phyloP scores from a whole-genome alignment of 345 rosid species.

The Rhizophora mangle region DNA sequence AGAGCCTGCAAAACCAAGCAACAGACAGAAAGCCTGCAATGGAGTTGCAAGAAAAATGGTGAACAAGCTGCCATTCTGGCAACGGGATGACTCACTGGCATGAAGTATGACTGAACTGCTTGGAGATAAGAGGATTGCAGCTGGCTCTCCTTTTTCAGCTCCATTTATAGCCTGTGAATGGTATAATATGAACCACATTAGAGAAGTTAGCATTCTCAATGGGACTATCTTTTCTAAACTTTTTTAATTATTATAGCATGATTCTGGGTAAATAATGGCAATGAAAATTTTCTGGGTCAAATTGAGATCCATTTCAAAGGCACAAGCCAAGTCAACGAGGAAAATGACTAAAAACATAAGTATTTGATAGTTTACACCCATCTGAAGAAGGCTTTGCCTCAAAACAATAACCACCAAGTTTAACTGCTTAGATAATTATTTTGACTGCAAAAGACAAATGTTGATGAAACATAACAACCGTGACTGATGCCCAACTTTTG shows the following conservation, averaged over 20 bases:
- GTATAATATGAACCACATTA: not conserved
- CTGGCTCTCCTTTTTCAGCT: constrained; percentile 92
- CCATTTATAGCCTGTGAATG: constrained; percentile 60
- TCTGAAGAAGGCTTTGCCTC: no score
- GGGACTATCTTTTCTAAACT: not conserved
- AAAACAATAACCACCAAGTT: no score
- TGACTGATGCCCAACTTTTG: no score
- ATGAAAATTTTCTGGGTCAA: not conserved
- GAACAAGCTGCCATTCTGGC: constrained; percentile 71
- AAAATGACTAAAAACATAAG: no score
- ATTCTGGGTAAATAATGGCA: not conserved
- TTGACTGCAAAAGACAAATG: no score
- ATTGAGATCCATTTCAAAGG: not conserved
- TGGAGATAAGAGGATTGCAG: constrained; percentile 87
- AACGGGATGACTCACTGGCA: constrained; percentile 55
- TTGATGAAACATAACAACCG: no score
- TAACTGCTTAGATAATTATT: no score
- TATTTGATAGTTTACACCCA: no score
- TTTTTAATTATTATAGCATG: not conserved
- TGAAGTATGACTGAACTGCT: constrained; percentile 46
- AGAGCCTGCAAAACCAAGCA: constrained; percentile 67
- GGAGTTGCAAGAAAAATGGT: constrained; percentile 86
- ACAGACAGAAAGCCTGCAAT: constrained; percentile 76
- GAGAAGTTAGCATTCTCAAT: not conserved
- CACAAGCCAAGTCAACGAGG: no score